Conservation (phyloP, 2,329 filamentous ascomycete species). For the Aspergillus viridinutans region DNA sequence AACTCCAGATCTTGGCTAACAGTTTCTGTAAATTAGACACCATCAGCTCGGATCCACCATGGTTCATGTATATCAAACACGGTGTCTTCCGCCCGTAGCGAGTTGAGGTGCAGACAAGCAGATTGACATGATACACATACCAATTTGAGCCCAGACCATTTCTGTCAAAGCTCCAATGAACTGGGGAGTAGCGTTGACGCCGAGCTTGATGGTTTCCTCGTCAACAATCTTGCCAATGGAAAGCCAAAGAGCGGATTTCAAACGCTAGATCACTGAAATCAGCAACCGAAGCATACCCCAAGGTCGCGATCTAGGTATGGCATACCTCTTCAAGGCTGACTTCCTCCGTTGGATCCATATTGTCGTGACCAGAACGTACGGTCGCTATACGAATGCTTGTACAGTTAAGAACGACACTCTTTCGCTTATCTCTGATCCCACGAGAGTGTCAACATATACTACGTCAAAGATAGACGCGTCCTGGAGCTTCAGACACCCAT, state of each 20-base stretch:
- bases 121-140: constrained; percentile 44
- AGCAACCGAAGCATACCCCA: background rate
- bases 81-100: background rate
- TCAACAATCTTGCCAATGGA: constrained; percentile 84
- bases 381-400: background rate
- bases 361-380: background rate
- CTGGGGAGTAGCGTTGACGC: constrained; percentile 84
- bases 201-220: constrained; percentile 67
- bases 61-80: background rate
- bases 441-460: background rate
- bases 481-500: background rate
- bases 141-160: constrained; percentile 81
- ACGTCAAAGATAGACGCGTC: background rate
- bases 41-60: constrained; percentile 4
- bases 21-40: constrained; percentile 39
- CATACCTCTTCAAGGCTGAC: constrained; percentile 33
- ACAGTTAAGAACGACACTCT: background rate
- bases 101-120: background rate
- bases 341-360: constrained; percentile 28
- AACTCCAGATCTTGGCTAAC: constrained; percentile 59
- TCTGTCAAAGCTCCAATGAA: constrained; percentile 84
- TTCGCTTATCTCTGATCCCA: background rate
- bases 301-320: background rate
- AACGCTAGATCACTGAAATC: constrained; percentile 51
- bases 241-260: constrained; percentile 83